Evolutionary conservation across 208 protist species (phyloP).

Genomic region (Trypanosoma caninum): DNA sequence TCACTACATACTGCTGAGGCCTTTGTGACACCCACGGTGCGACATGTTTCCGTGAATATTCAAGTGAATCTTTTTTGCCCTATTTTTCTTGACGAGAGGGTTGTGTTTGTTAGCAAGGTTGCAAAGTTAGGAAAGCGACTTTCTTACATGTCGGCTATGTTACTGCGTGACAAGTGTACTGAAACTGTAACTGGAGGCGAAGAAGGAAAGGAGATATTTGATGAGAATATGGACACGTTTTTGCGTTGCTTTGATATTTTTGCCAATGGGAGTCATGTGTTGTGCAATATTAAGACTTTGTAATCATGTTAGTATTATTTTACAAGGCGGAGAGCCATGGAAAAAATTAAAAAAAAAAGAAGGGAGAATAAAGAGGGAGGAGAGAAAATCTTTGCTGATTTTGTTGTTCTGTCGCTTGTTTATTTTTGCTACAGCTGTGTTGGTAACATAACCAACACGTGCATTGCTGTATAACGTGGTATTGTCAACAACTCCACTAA

Average conservation of each 20-base stretch:
- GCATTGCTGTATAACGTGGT: no score
- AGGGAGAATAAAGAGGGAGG: no score
- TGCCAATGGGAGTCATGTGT: conserved; percentile 54
- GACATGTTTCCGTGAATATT: conserved; percentile 71
- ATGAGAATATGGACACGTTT: conserved; percentile 35
- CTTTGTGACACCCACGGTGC: conserved; percentile 33
- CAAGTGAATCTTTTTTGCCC: conserved; percentile 33
- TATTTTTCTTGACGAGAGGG: conserved; percentile 38
- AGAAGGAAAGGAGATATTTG: conserved; percentile 9
- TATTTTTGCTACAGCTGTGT: no score
- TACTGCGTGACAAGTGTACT: not conserved
- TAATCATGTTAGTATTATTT: no score
- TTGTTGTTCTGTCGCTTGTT: no score
- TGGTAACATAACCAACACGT: no score
- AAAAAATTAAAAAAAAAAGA: no score
- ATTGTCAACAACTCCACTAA: no score
- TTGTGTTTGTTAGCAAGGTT: conserved; percentile 55
- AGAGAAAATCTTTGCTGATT: not conserved
- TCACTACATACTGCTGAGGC: conserved; percentile 70
- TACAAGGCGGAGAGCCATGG: no score
- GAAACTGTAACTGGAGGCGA: conserved; percentile 13
- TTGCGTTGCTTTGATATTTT: conserved; percentile 38
- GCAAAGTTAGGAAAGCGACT: conserved; percentile 75
- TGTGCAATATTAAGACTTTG: conserved; percentile 40
- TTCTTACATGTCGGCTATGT: conserved; percentile 56